Percentiles rank a stretch among this genome's conserved stretches.
These are phyloP conservation scores for Cyberlindnera mycetangii DNA, from an alignment of 805 yeast species.

Conservation along the genomic window DNA sequence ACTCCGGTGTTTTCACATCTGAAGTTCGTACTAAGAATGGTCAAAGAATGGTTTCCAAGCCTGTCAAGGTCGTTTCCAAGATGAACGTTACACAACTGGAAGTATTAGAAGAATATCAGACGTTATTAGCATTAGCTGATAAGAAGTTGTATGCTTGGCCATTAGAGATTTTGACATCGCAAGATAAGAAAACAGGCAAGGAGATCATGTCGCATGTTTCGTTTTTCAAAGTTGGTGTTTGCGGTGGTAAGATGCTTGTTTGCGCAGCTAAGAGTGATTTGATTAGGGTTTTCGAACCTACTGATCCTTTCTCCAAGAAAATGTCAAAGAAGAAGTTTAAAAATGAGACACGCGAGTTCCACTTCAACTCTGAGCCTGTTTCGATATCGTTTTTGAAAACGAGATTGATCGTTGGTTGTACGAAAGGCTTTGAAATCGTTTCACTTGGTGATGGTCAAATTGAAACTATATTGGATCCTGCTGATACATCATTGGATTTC, in stretches of 20 bases:
- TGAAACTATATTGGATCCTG: conserved; percentile 93
- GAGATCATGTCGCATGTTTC: conserved; percentile 84
- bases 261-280: conserved; percentile 86
- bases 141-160: conserved; percentile 77
- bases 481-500: conserved; percentile 94
- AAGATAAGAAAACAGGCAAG: conserved; percentile 59
- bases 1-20: conserved; percentile 82
- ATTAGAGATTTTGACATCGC: conserved; percentile 57
- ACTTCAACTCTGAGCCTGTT: conserved; percentile 85
- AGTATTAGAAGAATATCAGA: conserved; percentile 86
- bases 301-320: conserved; percentile 61
- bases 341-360: conserved; percentile 68
- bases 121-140: conserved; percentile 77
- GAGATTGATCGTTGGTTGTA: conserved; percentile 90
- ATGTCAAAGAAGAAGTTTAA: conserved; percentile 70
- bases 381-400: conserved; percentile 87
- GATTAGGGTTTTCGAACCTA: conserved; percentile 85
- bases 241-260: conserved; percentile 82
- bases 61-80: conserved; percentile 71
- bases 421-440: conserved; percentile 94
- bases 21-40: conserved; percentile 51
- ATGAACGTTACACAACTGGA: conserved; percentile 84
- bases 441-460: conserved; percentile 79
- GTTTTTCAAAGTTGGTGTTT: conserved; percentile 89
- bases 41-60: conserved; percentile 60